Conservation (phyloP, 805 yeast species). For the Scheffersomyces stipitis region DNA sequence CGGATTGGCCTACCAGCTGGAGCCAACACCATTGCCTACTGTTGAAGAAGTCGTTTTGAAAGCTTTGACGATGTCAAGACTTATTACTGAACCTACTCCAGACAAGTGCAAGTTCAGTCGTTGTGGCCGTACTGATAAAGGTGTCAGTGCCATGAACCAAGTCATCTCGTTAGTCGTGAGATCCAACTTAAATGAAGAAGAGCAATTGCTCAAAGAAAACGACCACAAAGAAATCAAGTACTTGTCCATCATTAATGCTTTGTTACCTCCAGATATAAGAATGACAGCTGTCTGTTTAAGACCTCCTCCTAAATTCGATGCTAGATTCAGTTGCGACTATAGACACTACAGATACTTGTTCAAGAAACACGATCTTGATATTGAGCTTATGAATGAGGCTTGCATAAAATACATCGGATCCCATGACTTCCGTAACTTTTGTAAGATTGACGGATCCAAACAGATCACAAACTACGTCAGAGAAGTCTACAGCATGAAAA, state of each 20-base stretch:
- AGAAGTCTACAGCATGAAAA: slow-evolving; percentile 53
- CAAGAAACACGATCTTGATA: slow-evolving; percentile 51
- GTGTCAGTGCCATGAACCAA: slow-evolving; percentile 97
- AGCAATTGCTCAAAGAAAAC: slow-evolving; percentile 53
- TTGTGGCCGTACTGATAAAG: slow-evolving; percentile 93
- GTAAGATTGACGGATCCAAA: slow-evolving; percentile 92
- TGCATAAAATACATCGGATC: slow-evolving; percentile 64
- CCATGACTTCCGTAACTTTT: slow-evolving; percentile 91
- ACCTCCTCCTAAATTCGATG: slow-evolving; percentile 84
- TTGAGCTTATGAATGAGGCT: slow-evolving; percentile 68
- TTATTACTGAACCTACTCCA: slow-evolving; percentile 63
- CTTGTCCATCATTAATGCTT: slow-evolving; percentile 67
- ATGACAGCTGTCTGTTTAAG: slow-evolving; percentile 79
- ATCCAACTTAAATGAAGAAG: slow-evolving; percentile 61
- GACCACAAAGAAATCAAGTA: slow-evolving; percentile 78
- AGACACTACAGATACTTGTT: slow-evolving; percentile 88
- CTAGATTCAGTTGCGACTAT: slow-evolving; percentile 84
- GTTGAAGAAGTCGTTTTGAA: slow-evolving; percentile 76
- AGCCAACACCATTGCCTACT: slow-evolving; percentile 76
- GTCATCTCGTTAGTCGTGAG: slow-evolving; percentile 80
- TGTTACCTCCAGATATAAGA: slow-evolving; percentile 78
- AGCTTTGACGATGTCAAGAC: slow-evolving; percentile 65
- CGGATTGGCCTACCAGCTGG: slow-evolving; percentile 83
- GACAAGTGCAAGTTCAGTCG: slow-evolving; percentile 72
- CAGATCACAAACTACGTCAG: slow-evolving; percentile 82